A percentile compares a stretch with the other conserved stretches of the same genome.
phyloP scores from a whole-genome alignment of 345 rosid genomes.

The Camelina neglecta region DNA sequence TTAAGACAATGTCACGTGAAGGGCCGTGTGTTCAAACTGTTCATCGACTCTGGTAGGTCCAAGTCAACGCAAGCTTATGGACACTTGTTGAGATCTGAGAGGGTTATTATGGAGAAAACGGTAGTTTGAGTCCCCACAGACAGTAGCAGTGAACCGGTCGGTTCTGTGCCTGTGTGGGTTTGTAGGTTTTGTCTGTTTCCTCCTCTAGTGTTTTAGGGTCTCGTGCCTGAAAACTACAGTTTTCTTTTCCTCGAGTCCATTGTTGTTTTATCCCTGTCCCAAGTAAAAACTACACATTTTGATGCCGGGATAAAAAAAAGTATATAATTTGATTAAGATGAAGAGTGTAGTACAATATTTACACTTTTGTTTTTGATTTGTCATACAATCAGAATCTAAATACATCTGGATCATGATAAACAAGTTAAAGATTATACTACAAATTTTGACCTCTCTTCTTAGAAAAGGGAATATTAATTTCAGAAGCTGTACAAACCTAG shows the following conservation, averaged over 20 bases:
- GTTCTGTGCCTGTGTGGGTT: constrained; percentile 25
- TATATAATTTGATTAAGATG: background rate
- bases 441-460: constrained; percentile 5
- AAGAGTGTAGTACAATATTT: background rate
- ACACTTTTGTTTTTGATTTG: background rate
- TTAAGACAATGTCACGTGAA: constrained; percentile 40
- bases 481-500: background rate
- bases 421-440: background rate
- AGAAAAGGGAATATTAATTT: background rate
- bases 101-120: constrained; percentile 29
- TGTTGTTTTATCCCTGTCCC: constrained; percentile 21
- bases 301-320: background rate
- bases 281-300: background rate
- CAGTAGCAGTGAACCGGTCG: constrained; percentile 41
- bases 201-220: background rate
- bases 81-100: constrained; percentile 28
- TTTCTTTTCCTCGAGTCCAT: constrained; percentile 3
- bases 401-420: background rate
- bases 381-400: background rate
- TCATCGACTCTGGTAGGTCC: constrained; percentile 20
- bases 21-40: constrained; percentile 25
- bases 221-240: constrained; percentile 12
- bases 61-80: constrained; percentile 27
- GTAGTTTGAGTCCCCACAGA: constrained; percentile 29
- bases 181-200: constrained; percentile 28